Conservation (phyloP, 805 yeast genomes). For the Lipomyces yamanashiensis region DNA sequence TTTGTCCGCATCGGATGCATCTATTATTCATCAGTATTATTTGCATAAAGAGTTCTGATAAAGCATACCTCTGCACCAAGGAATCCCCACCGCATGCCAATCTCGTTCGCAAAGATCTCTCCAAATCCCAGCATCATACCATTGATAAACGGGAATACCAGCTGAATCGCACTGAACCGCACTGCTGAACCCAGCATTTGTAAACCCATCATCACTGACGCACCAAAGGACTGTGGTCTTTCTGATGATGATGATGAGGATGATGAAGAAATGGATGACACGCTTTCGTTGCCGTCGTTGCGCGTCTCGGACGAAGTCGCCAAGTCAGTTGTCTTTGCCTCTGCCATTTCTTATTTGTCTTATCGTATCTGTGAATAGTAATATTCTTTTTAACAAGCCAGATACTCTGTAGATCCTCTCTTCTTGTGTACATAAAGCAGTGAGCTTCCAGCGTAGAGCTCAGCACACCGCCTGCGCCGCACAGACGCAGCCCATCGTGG, state of each 20-base stretch:
- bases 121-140: conserved; percentile 97
- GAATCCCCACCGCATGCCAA: conserved; percentile 82
- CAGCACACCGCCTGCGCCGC: conserved; percentile 8
- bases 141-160: conserved; percentile 84
- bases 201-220: not conserved
- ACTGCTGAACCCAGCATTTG: conserved; percentile 4
- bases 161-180: conserved; percentile 57
- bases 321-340: not conserved
- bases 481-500: not conserved
- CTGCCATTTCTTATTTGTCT: not conserved
- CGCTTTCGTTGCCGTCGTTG: conserved; percentile 1
- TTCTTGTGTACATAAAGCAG: too few species aligned
- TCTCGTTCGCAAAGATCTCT: conserved; percentile 89
- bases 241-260: not conserved
- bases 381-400: too few species aligned
- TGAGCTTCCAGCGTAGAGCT: not conserved
- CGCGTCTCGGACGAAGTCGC: not conserved
- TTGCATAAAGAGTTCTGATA: not conserved
- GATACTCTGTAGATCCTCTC: too few species aligned
- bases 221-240: not conserved
- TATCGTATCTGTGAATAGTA: too few species aligned
- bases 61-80: conserved; percentile 63
- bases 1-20: conserved; percentile 22
- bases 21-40: not conserved
- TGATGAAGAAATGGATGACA: not conserved